Base-by-base conservation (phyloP, 1,284 basidiomycete species). In the Cutaneotrichosporon daszewskae region DNA sequence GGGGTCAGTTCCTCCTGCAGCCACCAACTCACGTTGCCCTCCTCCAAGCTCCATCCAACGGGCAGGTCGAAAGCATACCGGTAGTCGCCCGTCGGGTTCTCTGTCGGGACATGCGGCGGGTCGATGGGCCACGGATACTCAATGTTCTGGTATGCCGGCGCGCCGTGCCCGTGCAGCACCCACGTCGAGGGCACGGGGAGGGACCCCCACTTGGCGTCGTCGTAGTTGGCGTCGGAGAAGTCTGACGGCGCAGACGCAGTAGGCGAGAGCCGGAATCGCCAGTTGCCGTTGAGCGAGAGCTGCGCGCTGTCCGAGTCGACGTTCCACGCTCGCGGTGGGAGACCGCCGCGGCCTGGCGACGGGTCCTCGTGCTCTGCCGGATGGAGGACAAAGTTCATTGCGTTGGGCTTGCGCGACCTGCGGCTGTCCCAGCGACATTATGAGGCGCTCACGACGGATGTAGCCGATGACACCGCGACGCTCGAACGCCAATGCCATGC, bases 11-110 rank as follows among this genome's bases (percentile, higher is more conserved):
- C 28, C 14, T 20, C 12, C 13, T 28, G 2, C n/a, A 5, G 4
- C 8, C 4, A n/a, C 17, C 16, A 3, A 14, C 46, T 40, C 18
- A 40, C 49, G 31, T 42, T 45, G 6, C 17, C 38, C 13, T 11
- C 14, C 4, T 13, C 17, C 8, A 2, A 10, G n/a, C 2, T 27
- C 37, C 54, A 55, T n/a, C 12, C 13, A 5, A 16, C 18, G 1
- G 47, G 43, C 1, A 40, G 18, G 19, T 46, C 44, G 14, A 53
- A 53, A 4, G 20, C n/a, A 17, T 34, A 13, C 14, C 47, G 40
- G 39, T 53, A 49, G n/a, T 43, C 29, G 9, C 51, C 51, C 5
- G 51, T 53, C 12, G 51, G 47, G 44, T 53, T 53, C 37, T 46
- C 51, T 23, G 36, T 37, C 20, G 51, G 47, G 6, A 49, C 51